Base-by-base conservation (phyloP, 2,329 filamentous ascomycete genomes). In the Elsinoe perseae region DNA sequence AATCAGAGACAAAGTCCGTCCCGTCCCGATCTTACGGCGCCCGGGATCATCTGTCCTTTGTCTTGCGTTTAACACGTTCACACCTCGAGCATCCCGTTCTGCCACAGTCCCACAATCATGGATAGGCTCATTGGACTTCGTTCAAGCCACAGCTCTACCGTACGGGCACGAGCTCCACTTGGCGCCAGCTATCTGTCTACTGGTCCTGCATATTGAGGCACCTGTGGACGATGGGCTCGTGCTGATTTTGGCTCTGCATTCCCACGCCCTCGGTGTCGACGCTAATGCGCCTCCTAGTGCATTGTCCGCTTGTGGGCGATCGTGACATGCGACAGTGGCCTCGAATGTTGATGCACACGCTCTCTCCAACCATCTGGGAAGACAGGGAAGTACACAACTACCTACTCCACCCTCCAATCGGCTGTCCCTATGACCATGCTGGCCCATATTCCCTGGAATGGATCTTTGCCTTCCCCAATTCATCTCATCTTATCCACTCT, bases 291-390 rank as follows among this genome's bases (percentile, higher is more conserved):
- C 21, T 32, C n/a, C 40, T 44, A 23, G 34, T 54, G 52, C 52
- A 54, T 44, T 44, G 52, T 54, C 52, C 38, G 53, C 38, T 36
- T 46, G 53, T 42, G 40, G 53, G 42, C 36, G 25, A 56, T 56
- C 53, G 53, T 56, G 53, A 56, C 53, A 56, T 56, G 53, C 53
- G 53, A 56, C 53, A 42, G 34, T 32, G 36, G 53, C 40, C 23
- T 54, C 52, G 48, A 52, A 52, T 52, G 48, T 52, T 52, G 30
- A 52, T 52, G 48, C 48, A 36, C 32, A 14, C 48, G n/a, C 32
- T 50, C 28, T 38, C 28, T 52, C 48, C 48, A 38, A 52, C 48
- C 48, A 36, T 28, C 48, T 32, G 48, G 48, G 30, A 52, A 52
- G 40, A 21, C 40, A 44, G 18, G 30, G 48, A 18, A 30, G 21